A percentile compares a stretch with the other conserved stretches of the same genome.
phyloP scores from a whole-genome alignment of 83 land plant genomes.

The Larix sibirica region DNA sequence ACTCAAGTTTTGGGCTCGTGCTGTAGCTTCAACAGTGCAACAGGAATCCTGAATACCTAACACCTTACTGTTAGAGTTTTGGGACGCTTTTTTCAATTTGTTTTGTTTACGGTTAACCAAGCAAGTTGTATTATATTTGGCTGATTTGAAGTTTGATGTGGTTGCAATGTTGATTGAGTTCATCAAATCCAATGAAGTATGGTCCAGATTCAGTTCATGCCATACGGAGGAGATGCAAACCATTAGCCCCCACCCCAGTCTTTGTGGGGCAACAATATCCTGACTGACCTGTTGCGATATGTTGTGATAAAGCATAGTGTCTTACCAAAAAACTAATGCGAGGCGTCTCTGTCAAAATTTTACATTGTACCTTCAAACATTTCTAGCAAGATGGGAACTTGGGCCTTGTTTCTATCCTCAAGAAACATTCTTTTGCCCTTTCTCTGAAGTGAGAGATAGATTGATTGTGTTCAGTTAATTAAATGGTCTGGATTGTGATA shows the following conservation, averaged over 20 bases:
- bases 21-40: slow-evolving; percentile 47
- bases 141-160: not conserved
- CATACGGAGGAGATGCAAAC: not conserved
- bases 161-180: not conserved
- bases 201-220: not conserved
- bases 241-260: no score
- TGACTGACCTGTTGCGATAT: not conserved
- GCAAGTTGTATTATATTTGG: not conserved
- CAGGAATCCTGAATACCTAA: slow-evolving; percentile 20
- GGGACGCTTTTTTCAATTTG: not conserved
- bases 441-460: no score
- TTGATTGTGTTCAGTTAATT: no score
- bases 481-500: no score
- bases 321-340: no score
- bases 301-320: not conserved
- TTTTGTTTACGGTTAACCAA: not conserved
- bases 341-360: no score
- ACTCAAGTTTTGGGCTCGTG: slow-evolving; percentile 49
- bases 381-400: no score
- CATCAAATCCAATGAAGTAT: not conserved
- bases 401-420: no score
- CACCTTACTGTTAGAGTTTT: not conserved
- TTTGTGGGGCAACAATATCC: not conserved
- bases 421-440: no score
- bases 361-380: no score